Conservation (phyloP, 108 stramenopile species). For the Discostella stelligeroides region DNA sequence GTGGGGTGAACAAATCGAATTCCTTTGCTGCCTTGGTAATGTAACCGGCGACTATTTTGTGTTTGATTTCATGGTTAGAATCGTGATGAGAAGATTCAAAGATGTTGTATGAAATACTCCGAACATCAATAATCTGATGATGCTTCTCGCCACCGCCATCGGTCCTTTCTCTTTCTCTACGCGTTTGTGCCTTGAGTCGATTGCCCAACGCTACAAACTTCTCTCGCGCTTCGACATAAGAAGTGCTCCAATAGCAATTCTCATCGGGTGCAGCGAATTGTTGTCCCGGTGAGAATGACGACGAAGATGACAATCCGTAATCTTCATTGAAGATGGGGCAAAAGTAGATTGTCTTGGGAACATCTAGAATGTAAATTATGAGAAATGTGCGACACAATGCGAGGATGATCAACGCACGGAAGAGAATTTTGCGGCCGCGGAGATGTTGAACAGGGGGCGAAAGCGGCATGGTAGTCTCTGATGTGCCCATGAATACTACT, state of each 20-base stretch:
- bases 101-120: constrained; percentile 43
- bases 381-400: not conserved
- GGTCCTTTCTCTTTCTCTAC: not conserved
- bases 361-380: constrained; percentile 25
- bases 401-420: constrained; percentile 3
- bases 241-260: constrained; percentile 43
- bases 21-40: constrained; percentile 7
- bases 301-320: too few relatives aligned
- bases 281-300: constrained; percentile 7
- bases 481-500: too few relatives aligned
- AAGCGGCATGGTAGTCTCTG: too few relatives aligned
- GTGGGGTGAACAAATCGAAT: not conserved
- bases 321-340: constrained; percentile 48
- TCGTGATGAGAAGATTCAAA: too few relatives aligned
- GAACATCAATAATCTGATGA: too few relatives aligned
- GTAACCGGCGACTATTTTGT: constrained; percentile 7
- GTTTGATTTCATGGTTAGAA: not conserved
- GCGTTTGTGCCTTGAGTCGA: constrained; percentile 25
- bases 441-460: not conserved
- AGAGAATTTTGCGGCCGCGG: not conserved
- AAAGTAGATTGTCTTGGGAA: constrained; percentile 29
- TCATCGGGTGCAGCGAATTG: constrained; percentile 32
- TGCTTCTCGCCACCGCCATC: constrained; percentile 1
- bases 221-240: constrained; percentile 43
- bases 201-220: constrained; percentile 51